Evolutionary conservation across 2,329 filamentous ascomycete species (phyloP).

Genomic region (Ophiostoma montium): DNA sequence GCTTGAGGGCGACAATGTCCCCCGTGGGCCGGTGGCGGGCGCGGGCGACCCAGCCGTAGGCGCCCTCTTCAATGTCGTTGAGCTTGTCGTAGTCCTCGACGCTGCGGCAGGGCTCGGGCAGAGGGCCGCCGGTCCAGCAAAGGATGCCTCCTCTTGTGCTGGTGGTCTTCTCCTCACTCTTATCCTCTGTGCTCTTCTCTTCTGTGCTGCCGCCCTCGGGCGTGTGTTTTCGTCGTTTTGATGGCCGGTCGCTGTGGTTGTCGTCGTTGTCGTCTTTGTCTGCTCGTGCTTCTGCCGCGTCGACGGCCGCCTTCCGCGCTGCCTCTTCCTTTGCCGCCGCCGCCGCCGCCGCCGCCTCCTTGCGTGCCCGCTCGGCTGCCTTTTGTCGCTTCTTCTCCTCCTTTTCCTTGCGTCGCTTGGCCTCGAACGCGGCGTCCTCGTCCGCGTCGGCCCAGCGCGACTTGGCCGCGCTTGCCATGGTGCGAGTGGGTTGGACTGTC

Average conservation of each 20-base stretch:
- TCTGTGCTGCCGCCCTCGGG: slow-evolving; percentile 25
- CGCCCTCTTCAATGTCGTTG: slow-evolving; percentile 95
- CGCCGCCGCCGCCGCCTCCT: slow-evolving; percentile 25
- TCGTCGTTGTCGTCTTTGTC: slow-evolving; percentile 17
- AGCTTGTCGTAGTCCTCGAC: slow-evolving; percentile 82
- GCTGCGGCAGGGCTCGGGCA: slow-evolving; percentile 53
- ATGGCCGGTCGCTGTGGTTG: slow-evolving; percentile 29
- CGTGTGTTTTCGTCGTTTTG: slow-evolving; percentile 47
- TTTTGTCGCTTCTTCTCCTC: slow-evolving; percentile 80
- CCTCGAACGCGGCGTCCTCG: slow-evolving; percentile 62
- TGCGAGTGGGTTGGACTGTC: background rate
- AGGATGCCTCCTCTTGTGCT: slow-evolving; percentile 39
- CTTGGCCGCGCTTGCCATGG: slow-evolving; percentile 46
- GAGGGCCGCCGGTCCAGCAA: slow-evolving; percentile 54
- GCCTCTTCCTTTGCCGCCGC: slow-evolving; percentile 21
- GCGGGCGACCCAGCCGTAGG: slow-evolving; percentile 86
- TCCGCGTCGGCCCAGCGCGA: slow-evolving; percentile 84
- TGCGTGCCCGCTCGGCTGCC: slow-evolving; percentile 31
- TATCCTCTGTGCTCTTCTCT: background rate
- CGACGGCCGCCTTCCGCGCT: slow-evolving; percentile 6
- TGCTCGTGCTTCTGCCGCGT: slow-evolving; percentile 6
- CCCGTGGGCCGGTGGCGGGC: slow-evolving; percentile 62
- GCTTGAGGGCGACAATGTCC: slow-evolving; percentile 79
- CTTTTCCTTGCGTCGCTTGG: slow-evolving; percentile 64
- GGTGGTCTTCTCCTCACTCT: slow-evolving; percentile 8